phyloP scores from a whole-genome alignment of 139 green algal genomes.

The Bryopsis sp. region DNA sequence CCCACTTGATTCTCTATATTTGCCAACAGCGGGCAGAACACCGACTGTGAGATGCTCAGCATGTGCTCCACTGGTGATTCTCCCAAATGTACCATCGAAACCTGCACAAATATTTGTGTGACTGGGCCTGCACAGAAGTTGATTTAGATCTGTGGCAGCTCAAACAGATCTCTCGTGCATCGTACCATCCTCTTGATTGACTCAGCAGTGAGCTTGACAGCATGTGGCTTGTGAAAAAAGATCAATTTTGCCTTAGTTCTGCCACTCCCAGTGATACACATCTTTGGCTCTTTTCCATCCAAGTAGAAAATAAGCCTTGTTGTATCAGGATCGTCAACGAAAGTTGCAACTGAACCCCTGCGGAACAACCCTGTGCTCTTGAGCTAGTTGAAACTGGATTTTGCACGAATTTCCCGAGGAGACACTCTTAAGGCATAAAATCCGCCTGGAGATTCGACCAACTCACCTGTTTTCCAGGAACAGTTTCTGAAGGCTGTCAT shows the following conservation, averaged over 20 bases:
- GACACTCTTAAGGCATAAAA: neutral
- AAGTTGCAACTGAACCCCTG: slow-evolving; percentile 41
- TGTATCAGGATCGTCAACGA: slow-evolving; percentile 41
- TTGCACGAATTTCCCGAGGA: neutral
- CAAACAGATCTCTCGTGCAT: neutral
- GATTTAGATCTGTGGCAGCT: neutral
- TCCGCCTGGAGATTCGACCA: neutral
- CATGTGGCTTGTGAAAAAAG: slow-evolving; percentile 70
- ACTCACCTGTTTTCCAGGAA: slow-evolving; percentile 46
- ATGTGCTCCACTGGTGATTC: slow-evolving; percentile 71
- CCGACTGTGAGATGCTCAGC: slow-evolving; percentile 52
- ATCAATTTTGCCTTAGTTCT: slow-evolving; percentile 76
- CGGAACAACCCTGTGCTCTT: neutral
- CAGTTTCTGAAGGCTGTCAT: slow-evolving; percentile 48
- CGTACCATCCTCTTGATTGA: slow-evolving; percentile 48
- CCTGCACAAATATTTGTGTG: slow-evolving; percentile 29
- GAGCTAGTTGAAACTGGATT: neutral
- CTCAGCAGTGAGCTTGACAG: slow-evolving; percentile 44
- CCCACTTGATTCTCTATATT: slow-evolving; percentile 64
- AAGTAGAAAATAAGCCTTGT: slow-evolving; percentile 45
- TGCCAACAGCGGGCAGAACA: slow-evolving; percentile 78
- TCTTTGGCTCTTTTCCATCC: slow-evolving; percentile 63
- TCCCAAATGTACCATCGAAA: slow-evolving; percentile 62
- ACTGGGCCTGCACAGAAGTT: neutral
- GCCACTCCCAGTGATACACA: slow-evolving; percentile 42